Conservation (phyloP, 768 basidiomycete genomes). For the Dioszegia hungarica region DNA sequence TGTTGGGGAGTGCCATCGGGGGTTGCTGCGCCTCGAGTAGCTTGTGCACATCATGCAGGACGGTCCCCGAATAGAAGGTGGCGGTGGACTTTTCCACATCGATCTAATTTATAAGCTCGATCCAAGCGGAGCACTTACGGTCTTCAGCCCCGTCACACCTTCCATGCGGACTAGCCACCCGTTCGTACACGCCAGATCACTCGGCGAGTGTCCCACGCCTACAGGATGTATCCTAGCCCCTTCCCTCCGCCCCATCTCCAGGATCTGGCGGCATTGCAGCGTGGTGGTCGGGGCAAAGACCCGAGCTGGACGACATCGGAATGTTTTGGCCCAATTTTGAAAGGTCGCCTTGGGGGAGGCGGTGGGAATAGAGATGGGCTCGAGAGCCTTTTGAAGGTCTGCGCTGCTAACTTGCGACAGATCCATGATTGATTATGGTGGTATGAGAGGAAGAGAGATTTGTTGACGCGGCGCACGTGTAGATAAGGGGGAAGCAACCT, state of each 20-base stretch:
- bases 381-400: slow-evolving; percentile 19
- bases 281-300: slow-evolving; percentile 72
- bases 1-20: slow-evolving; percentile 75
- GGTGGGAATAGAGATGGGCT: slow-evolving; percentile 29
- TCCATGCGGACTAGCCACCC: slow-evolving; percentile 80
- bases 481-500: too few relatives aligned
- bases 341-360: slow-evolving; percentile 51
- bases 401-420: background rate
- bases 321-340: slow-evolving; percentile 83
- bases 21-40: slow-evolving; percentile 59
- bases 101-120: slow-evolving; percentile 16
- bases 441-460: too few relatives aligned
- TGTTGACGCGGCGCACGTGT: too few relatives aligned
- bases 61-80: slow-evolving; percentile 49
- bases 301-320: slow-evolving; percentile 47
- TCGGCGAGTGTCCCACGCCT: slow-evolving; percentile 88
- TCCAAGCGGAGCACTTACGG: slow-evolving; percentile 57
- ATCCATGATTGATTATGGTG: background rate
- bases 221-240: slow-evolving; percentile 68
- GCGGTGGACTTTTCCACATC: slow-evolving; percentile 29
- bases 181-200: slow-evolving; percentile 83
- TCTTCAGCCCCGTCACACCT: slow-evolving; percentile 64
- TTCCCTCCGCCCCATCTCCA: slow-evolving; percentile 75
- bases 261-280: slow-evolving; percentile 64
- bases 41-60: slow-evolving; percentile 66